Evolutionary conservation across 2,329 filamentous ascomycete species (phyloP), one percentile per base, ranked within the genome.

Genomic region (Alternaria triticimaculans): DNA sequence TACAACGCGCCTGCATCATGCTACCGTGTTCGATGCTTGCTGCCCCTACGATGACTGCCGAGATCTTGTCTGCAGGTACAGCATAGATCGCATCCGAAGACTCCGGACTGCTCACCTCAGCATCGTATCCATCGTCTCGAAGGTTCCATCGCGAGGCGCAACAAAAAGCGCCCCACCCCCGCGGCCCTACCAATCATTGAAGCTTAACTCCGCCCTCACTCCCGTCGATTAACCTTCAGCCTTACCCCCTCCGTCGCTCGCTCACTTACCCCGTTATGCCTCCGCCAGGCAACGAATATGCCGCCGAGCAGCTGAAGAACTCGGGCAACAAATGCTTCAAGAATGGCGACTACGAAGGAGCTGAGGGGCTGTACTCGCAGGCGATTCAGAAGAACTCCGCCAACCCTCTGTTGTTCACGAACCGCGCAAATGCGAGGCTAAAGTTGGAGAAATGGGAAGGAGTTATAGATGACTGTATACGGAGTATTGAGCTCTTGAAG

Each of bases 351-450:
- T 94, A 86, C 74, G 78, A 81, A 6, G 84, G 82, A 23, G 92
- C 92, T 41, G 91, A 93, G 66, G 84, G 84, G 20, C 82, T 89
- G 62, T 95, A 95, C 80, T 90, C 90, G 5, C 87, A 92, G 79
- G 92, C 92, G 83, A 94, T 97, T 71, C 88, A 92, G 72, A 88
- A 89, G 76, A 92, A 97, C 80, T 87, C 92, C 5, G 86, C 84
- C 59, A 96, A 97, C 76, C 88, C 91, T 2, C 85, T 91, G 28
- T 87, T 97, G 55, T 97, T 94, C 82, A 95, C 93, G 43, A 98
- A 97, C 82, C 92, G 94, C 58, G 92, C 94, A 55, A 91, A 97
- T 82, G 89, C 91, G 4, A 88, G 94, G 44, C 84, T 96, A 62
- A 92, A 91, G 80, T 86, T 97, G 21, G 82, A 86, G 64, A 84